These are phyloP conservation scores for Sporisorium exsertum DNA, from an alignment of 1,284 basidiomycete genomes.

Conservation along the genomic window DNA sequence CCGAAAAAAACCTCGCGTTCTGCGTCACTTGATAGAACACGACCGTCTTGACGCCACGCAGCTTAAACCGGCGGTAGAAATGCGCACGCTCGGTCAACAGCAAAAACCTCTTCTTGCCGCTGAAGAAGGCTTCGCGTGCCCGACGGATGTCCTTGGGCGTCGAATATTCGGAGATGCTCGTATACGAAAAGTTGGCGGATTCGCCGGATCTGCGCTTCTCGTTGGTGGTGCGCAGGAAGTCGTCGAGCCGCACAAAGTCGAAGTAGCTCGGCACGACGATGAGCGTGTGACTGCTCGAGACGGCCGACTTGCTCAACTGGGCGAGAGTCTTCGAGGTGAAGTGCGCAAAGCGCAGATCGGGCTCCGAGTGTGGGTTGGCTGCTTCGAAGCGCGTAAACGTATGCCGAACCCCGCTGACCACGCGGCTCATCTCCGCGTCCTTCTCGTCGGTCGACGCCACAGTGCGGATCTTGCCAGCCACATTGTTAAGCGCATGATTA, in stretches of 20 bases:
- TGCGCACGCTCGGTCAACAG: conserved; percentile 96
- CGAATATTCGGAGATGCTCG: conserved; percentile 94
- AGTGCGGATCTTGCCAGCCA: conserved; percentile 79
- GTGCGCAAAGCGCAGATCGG: conserved; percentile 84
- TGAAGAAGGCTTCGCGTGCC: conserved; percentile 91
- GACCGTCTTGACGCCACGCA: conserved; percentile 85
- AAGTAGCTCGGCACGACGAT: conserved; percentile 95
- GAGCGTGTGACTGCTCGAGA: conserved; percentile 86
- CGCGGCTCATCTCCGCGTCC: conserved; percentile 37
- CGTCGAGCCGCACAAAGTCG: conserved; percentile 92
- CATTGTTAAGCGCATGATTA: conserved; percentile 80
- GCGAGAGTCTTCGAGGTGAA: conserved; percentile 90
- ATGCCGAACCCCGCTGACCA: conserved; percentile 70
- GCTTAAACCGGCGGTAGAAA: conserved; percentile 84
- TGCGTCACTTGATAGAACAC: conserved; percentile 93
- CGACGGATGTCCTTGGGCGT: conserved; percentile 91
- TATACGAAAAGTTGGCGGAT: conserved; percentile 71
- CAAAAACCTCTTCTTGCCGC: conserved; percentile 85
- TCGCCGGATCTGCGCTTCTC: conserved; percentile 67
- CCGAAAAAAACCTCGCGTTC: conserved; percentile 90
- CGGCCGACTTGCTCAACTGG: conserved; percentile 85
- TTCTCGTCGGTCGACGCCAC: conserved; percentile 8
- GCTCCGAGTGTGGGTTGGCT: conserved; percentile 79
- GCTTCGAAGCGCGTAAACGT: conserved; percentile 82
- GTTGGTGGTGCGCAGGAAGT: conserved; percentile 77